These are phyloP conservation scores for Boeremia lycopersici DNA, from an alignment of 2,329 filamentous ascomycete genomes.

Conservation along the genomic window DNA sequence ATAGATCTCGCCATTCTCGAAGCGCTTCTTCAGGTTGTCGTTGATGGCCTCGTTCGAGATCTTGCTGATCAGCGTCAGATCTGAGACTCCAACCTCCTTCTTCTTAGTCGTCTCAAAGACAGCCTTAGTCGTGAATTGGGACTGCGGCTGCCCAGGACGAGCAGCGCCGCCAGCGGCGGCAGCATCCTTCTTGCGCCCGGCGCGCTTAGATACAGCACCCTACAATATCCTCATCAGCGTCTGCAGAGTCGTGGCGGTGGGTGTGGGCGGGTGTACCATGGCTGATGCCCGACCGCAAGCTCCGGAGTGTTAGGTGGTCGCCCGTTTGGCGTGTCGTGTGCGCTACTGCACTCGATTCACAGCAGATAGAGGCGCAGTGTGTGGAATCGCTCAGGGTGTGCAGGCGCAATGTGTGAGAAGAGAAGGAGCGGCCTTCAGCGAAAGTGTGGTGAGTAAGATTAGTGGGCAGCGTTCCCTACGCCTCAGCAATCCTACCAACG, in stretches of 20 bases:
- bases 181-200: conserved; percentile 63
- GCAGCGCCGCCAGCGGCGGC: conserved; percentile 52
- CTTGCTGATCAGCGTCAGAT: conserved; percentile 96
- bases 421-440: conserved; percentile 3
- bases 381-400: not conserved
- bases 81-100: conserved; percentile 98
- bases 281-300: conserved; percentile 42
- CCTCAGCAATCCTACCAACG: conserved; percentile 19
- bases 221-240: conserved; percentile 38
- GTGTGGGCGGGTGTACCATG: conserved; percentile 36
- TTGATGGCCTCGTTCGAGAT: conserved; percentile 99
- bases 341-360: conserved; percentile 6
- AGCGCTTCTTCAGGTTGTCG: conserved; percentile 97
- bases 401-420: conserved; percentile 16
- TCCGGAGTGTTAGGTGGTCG: conserved; percentile 20
- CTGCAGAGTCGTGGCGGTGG: conserved; percentile 7
- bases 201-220: conserved; percentile 61
- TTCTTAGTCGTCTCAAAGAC: conserved; percentile 96
- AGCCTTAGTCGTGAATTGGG: conserved; percentile 86
- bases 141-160: conserved; percentile 52
- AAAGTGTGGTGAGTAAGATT: conserved; percentile 15
- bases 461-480: conserved; percentile 10
- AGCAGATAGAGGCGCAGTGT: conserved; percentile 3
- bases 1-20: conserved; percentile 97
- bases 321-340: conserved; percentile 22